Evolutionary conservation across 495 filamentous ascomycete genomes (phyloP).

Genomic region (Tuber magnatum): DNA sequence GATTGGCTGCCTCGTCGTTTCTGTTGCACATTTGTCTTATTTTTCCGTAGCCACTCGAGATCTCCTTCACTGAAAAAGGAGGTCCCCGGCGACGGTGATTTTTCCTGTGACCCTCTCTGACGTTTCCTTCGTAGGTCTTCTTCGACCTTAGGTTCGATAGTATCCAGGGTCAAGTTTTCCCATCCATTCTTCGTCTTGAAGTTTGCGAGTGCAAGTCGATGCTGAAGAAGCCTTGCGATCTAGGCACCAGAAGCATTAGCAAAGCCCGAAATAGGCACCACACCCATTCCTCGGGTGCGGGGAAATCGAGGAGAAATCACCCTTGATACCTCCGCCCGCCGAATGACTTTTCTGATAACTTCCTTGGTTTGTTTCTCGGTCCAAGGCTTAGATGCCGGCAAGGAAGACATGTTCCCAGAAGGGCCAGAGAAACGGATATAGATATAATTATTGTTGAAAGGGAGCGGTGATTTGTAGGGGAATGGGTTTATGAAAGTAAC

Average conservation of each 20-base stretch:
- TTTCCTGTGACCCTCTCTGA: conserved; percentile 31
- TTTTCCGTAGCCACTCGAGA: conserved; percentile 39
- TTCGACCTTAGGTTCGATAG: conserved; percentile 67
- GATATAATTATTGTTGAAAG: conserved; percentile 4
- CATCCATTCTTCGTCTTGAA: conserved; percentile 93
- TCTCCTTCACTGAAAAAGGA: conserved; percentile 39
- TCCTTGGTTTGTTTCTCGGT: conserved; percentile 42
- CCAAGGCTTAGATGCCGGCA: conserved; percentile 34
- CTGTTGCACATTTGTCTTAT: conserved; percentile 25
- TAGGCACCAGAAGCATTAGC: conserved; percentile 43
- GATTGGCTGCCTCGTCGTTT: conserved; percentile 35
- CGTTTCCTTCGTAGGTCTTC: conserved; percentile 62
- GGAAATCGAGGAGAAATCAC: conserved; percentile 25
- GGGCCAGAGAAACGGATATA: background rate
- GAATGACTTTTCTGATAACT: conserved; percentile 41
- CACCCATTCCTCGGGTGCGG: conserved; percentile 16
- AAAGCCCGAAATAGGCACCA: conserved; percentile 25
- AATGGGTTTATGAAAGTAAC: background rate
- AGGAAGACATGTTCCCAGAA: conserved; percentile 33
- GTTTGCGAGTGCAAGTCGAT: conserved; percentile 87
- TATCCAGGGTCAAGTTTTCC: conserved; percentile 67
- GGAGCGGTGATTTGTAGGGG: background rate
- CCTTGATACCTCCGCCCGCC: conserved; percentile 41
- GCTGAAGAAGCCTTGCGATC: conserved; percentile 86
- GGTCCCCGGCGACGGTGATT: conserved; percentile 34